Evolutionary conservation across 2,329 filamentous ascomycete genomes (phyloP), one percentile per base, ranked within the genome.

Genomic region (Alternaria novae-zelandiae): DNA sequence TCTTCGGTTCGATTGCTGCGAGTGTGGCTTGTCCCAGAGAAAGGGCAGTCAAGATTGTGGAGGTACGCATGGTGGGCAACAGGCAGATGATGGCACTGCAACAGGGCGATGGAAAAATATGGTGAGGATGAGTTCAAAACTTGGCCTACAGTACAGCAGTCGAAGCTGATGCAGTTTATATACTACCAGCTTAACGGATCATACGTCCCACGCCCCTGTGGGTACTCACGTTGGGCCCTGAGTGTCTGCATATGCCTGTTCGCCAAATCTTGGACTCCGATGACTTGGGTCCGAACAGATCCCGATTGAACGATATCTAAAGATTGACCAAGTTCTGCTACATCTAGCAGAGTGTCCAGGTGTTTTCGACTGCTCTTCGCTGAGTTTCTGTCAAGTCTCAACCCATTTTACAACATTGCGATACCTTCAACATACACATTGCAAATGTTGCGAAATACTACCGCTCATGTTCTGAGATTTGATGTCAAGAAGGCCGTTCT

Each of bases 1-100:
- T 73, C 30, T 26, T 60, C 7, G 58, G 58, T 25, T 60, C 51
- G 15, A 57, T 60, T 6, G 58, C 30, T 10, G 58, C 58, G 11
- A 60, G 17, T 21, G 53, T 50, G 21, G 4, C 54, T 47, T 60
- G 53, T 20, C 23, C 51, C 32, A 60, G 13, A 25, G 53, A 49
- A 2, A 60, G 28, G 17, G 44, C 44, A 23, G 53, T 36, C 12
- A 60, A 45, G 26, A 46, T 28, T 3, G 25, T 30, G 1, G 30
- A 57, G 23, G 44, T 49, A 5, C 58, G 53, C 58, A 60, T 60
- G 6, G 20, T 49, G 20, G 10, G 13, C 28, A 25, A 21, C n/a
- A 11, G 23, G 15, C 11, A 45, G 20, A 11, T 30, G 15, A 10
- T 10, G 23, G 30, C 32, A 41, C 23, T 15, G 21, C 10, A 25